Evolutionary conservation across 768 basidiomycete genomes (phyloP).

Genomic region (Podaxis carcinomalis): DNA sequence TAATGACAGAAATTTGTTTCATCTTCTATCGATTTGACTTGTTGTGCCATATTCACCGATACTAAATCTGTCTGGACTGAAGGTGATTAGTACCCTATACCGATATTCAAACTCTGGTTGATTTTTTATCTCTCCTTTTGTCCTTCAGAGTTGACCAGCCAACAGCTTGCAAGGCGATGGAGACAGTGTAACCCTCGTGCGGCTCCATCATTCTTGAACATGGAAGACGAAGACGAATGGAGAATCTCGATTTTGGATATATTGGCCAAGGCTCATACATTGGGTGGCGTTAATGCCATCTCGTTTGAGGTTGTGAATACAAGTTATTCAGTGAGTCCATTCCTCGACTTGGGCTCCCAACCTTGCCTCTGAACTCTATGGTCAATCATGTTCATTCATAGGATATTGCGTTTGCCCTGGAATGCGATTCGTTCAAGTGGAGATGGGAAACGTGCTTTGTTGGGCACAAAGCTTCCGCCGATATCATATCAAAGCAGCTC

Average conservation of each 20-base stretch:
- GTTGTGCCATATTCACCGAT: constrained; percentile 66
- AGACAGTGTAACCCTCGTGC: constrained; percentile 47
- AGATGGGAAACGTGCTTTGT: constrained; percentile 71
- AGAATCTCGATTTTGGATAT: constrained; percentile 48
- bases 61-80: constrained; percentile 73
- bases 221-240: constrained; percentile 60
- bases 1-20: constrained; percentile 57
- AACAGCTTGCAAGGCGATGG: constrained; percentile 69
- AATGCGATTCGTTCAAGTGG: constrained; percentile 65
- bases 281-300: constrained; percentile 53
- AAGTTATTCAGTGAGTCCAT: constrained; percentile 49
- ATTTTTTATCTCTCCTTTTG: constrained; percentile 9
- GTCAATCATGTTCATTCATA: constrained; percentile 22
- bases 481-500: constrained; percentile 74
- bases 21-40: constrained; percentile 51
- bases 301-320: constrained; percentile 59
- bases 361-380: constrained; percentile 12
- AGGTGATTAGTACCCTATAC: constrained; percentile 36
- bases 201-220: constrained; percentile 22
- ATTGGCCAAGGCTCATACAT: constrained; percentile 54
- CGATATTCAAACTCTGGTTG: constrained; percentile 9
- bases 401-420: constrained; percentile 66
- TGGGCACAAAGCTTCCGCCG: constrained; percentile 62
- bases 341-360: neutral
- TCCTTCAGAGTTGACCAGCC: constrained; percentile 40